Conservation (phyloP, 768 basidiomycete genomes). For the Tubosaeta sp. region DNA sequence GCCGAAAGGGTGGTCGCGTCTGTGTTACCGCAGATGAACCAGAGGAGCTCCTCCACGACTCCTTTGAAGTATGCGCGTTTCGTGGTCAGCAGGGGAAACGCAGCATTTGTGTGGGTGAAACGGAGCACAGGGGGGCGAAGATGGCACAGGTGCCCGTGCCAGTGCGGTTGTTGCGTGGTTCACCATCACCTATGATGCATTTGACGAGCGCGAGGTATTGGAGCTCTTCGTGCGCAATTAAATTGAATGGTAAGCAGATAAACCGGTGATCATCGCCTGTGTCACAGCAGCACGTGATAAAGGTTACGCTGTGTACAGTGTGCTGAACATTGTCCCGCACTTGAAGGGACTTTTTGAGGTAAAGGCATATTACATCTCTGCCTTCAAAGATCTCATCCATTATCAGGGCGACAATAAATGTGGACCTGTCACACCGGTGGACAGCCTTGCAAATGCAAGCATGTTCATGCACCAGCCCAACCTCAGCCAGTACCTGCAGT, state of each 20-base stretch:
- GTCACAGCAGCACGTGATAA: constrained; percentile 12
- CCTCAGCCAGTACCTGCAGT: constrained; percentile 26
- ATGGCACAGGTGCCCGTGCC: constrained; percentile 91
- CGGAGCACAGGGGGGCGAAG: constrained; percentile 90
- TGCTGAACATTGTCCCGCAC: background rate
- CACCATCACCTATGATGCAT: constrained; percentile 71
- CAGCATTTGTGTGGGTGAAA: constrained; percentile 74
- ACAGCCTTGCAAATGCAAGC: constrained; percentile 21
- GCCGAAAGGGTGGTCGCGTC: constrained; percentile 71
- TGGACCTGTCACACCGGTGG: constrained; percentile 13
- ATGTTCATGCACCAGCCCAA: constrained; percentile 12
- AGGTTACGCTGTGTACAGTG: constrained; percentile 12
- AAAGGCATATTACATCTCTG: constrained; percentile 13
- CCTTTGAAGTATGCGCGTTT: constrained; percentile 92
- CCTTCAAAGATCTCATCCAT: constrained; percentile 26
- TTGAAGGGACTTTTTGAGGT: constrained; percentile 16
- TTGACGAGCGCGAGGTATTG: constrained; percentile 87
- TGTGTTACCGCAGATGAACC: constrained; percentile 86
- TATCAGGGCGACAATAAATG: constrained; percentile 15
- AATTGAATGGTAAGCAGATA: too few relatives aligned
- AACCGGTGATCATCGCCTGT: constrained; percentile 8
- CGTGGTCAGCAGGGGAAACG: constrained; percentile 88
- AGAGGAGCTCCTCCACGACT: constrained; percentile 89
- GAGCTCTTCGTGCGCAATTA: constrained; percentile 64
- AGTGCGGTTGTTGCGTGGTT: constrained; percentile 81